Evolutionary conservation across 257 asterid genomes (phyloP), one percentile per base, ranked within the genome.

Genomic region (Orobanche coerulescens): DNA sequence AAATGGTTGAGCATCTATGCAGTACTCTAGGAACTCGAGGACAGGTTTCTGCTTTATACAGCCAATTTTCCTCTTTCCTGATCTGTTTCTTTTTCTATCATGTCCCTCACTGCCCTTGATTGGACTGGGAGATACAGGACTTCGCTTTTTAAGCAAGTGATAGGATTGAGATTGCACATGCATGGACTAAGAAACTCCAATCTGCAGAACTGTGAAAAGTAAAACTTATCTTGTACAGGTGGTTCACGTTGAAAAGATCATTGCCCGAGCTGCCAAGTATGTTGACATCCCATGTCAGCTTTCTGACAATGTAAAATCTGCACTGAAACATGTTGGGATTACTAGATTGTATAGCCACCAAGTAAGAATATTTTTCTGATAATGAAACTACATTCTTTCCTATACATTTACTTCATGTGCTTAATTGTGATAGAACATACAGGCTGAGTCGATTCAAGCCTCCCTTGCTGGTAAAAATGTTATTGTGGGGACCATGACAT

Each of bases 401-500:
- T n/a, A 59, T 66, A 4, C 58, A 33, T 58, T 61, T 68, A 19
- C 28, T 23, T 14, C 62, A 5, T 59, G 68, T 26, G 53, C 67
- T 60, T 69, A 61, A 56, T 46, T 40, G 44, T 60, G 65, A 50
- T 68, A 28, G 53, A 60, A 58, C 72, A 65, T 51, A 23, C 77
- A 92, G 98, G 93, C 89, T 4, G 82, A 84, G 62, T 86, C 97
- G 56, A 80, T 88, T 55, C 79, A 77, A 79, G 97, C 95, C 57
- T 86, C 97, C 18, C 95, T 92, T 61, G 86, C 84, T 58, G 94
- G 97, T 51, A 82, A 92, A 74, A 79, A 84, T 80, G 98, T 88
- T 51, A 81, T 86, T 39, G 95, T 92, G 73, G 95, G 95, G 62
- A 92, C 95, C 74, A 80, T 86, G 95, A 92, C 98, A 62, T 88